Conservation (phyloP, 176 grass and related monocot species). For the Puccinellia tenuiflora region DNA sequence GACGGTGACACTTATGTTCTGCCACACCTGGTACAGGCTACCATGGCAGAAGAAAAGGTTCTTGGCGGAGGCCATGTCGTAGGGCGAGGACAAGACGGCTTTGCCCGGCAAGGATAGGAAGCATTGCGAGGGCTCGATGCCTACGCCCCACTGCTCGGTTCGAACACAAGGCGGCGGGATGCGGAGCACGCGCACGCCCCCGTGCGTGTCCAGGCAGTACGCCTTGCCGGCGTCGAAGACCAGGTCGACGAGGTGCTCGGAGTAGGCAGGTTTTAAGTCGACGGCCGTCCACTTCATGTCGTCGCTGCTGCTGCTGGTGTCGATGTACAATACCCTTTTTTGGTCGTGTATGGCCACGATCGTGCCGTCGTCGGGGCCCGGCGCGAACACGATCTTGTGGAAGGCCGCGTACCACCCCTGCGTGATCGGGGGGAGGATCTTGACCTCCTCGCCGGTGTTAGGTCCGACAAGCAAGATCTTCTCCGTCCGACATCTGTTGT, state of each 20-base stretch:
- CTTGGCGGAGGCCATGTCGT: no score
- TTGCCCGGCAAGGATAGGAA: no score
- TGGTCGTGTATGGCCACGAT: not conserved
- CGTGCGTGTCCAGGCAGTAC: not conserved
- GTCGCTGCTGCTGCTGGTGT: not conserved
- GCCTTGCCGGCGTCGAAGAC: not conserved
- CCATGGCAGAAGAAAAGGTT: no score
- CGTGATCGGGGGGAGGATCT: not conserved
- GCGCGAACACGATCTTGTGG: conserved; percentile 7
- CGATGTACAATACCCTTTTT: not conserved
- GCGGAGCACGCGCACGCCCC: not conserved
- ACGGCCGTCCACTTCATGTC: not conserved
- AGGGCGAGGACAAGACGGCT: no score
- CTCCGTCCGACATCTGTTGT: no score
- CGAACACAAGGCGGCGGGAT: not conserved
- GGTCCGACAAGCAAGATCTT: not conserved
- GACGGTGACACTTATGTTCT: no score
- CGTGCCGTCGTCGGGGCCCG: not conserved
- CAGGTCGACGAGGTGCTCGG: not conserved
- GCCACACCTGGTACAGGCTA: no score
- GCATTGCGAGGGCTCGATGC: no score
- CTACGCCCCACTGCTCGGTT: no score
- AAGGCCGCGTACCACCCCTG: not conserved
- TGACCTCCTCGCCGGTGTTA: not conserved
- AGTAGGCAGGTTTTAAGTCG: fast-evolving